Evolutionary conservation across 2,329 filamentous ascomycete species (phyloP).

Genomic region (Exutisphaerella laricina): DNA sequence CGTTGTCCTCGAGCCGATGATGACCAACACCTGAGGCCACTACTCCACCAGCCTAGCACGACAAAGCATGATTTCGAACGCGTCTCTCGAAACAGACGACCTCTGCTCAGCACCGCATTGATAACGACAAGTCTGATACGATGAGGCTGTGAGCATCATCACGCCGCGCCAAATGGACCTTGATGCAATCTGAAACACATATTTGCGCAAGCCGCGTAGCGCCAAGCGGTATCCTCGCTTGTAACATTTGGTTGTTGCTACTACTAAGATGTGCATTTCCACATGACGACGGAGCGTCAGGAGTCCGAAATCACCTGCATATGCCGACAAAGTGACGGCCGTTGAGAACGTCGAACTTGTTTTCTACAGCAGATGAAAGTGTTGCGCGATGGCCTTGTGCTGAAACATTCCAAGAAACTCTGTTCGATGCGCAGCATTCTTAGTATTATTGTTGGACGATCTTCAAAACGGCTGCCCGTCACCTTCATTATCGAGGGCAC

Average conservation of each 20-base stretch:
- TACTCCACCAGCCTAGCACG: too few relatives aligned
- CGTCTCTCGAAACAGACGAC: too few relatives aligned
- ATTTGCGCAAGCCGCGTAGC: neutral
- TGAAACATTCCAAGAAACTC: neutral
- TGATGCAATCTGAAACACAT: too few relatives aligned
- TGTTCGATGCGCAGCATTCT: neutral
- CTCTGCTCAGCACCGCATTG: too few relatives aligned
- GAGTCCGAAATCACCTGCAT: neutral
- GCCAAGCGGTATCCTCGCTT: neutral
- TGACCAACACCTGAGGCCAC: too few relatives aligned
- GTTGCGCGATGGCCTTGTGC: neutral
- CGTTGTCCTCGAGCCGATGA: too few relatives aligned
- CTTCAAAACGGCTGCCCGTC: neutral
- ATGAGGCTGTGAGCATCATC: too few relatives aligned
- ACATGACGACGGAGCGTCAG: neutral
- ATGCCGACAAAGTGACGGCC: neutral
- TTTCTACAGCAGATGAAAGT: too few relatives aligned
- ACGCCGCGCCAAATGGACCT: too few relatives aligned
- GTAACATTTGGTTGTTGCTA: neutral
- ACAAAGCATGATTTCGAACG: too few relatives aligned
- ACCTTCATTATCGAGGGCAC: neutral
- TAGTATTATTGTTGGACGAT: neutral
- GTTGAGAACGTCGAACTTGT: too few relatives aligned
- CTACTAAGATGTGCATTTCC: neutral
- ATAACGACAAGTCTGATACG: too few relatives aligned